Evolutionary conservation across 768 basidiomycete genomes (phyloP).

Genomic region (Collybia sp.): DNA sequence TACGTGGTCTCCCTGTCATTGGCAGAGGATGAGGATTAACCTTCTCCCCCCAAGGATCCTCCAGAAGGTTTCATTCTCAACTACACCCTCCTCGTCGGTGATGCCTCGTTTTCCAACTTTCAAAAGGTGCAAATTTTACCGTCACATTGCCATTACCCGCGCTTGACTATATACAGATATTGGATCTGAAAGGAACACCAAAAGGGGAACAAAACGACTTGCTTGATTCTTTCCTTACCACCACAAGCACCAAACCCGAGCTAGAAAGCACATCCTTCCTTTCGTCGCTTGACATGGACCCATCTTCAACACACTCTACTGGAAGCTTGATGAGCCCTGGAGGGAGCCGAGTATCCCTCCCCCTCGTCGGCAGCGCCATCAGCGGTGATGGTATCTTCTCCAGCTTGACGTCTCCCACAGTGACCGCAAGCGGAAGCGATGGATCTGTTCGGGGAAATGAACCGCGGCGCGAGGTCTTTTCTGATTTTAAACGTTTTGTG

Average conservation of each 20-base stretch:
- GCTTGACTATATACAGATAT: conserved; percentile 49
- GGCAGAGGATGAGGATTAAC: background rate
- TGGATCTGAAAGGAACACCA: conserved; percentile 92
- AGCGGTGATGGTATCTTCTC: conserved; percentile 55
- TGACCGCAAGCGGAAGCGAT: conserved; percentile 46
- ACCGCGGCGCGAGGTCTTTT: conserved; percentile 76
- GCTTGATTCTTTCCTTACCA: conserved; percentile 86
- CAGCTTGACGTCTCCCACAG: conserved; percentile 55
- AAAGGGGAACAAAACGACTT: conserved; percentile 84
- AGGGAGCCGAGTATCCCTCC: conserved; percentile 56
- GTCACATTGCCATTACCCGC: background rate
- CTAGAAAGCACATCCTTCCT: conserved; percentile 90
- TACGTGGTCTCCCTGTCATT: conserved; percentile 28
- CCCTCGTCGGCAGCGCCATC: conserved; percentile 22
- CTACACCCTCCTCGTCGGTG: conserved; percentile 91
- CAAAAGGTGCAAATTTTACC: conserved; percentile 69
- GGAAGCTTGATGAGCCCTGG: conserved; percentile 63
- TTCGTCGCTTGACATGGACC: conserved; percentile 94
- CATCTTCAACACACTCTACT: conserved; percentile 41
- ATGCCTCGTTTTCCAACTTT: conserved; percentile 95
- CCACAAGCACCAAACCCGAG: conserved; percentile 89
- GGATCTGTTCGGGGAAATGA: conserved; percentile 44
- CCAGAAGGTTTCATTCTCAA: conserved; percentile 93
- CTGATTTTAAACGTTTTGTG: conserved; percentile 84
- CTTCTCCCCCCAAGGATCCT: conserved; percentile 58